phyloP scores from a whole-genome alignment of 108 stramenopile genomes.

The Pseudonitzschia multiseries region DNA sequence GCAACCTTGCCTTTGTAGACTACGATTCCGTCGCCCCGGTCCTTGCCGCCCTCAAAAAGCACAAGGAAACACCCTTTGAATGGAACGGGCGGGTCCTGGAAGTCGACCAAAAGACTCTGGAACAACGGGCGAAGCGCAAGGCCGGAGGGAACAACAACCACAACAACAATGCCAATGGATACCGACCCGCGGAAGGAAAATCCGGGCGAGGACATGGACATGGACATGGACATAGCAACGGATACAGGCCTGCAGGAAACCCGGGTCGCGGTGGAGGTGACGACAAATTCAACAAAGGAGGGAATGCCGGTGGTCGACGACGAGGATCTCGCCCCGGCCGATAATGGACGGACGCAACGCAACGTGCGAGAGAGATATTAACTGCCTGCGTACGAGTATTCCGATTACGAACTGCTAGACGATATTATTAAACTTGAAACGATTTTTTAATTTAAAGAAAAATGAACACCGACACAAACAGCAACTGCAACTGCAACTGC shows the following conservation, averaged over 20 bases:
- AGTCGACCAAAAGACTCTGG: constrained; percentile 57
- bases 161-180: constrained; percentile 20
- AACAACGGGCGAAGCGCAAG: constrained; percentile 36
- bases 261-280: background rate
- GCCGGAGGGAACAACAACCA: constrained; percentile 26
- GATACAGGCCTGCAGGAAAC: no score
- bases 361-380: no score
- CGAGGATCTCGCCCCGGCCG: background rate
- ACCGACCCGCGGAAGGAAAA: constrained; percentile 22
- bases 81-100: constrained; percentile 47
- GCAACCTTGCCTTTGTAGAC: constrained; percentile 83
- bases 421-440: no score
- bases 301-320: background rate
- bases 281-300: background rate
- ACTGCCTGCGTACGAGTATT: no score
- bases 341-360: background rate
- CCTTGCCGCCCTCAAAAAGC: constrained; percentile 55
- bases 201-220: constrained; percentile 26
- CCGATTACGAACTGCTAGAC: no score
- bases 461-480: no score
- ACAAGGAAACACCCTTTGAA: constrained; percentile 35
- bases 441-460: no score
- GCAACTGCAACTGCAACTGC: no score
- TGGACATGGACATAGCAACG: no score
- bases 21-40: constrained; percentile 73